phyloP scores from a whole-genome alignment of 2,329 filamentous ascomycete genomes.

The Colletotrichum cereale region DNA sequence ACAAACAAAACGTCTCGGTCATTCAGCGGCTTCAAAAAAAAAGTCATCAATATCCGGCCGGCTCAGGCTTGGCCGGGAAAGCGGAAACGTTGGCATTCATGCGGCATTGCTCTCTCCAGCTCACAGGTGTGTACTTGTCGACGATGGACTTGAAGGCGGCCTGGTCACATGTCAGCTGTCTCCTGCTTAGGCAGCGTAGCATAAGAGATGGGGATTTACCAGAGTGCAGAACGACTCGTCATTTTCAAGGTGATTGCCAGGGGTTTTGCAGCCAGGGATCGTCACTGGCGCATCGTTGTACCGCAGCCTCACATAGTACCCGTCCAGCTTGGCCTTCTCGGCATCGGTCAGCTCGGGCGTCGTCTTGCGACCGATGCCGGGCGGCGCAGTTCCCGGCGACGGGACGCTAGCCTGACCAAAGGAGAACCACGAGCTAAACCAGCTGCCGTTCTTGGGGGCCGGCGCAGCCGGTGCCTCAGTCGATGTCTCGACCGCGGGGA shows the following conservation, averaged over 20 bases:
- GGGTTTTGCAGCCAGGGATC: constrained; percentile 82
- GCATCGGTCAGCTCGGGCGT: constrained; percentile 65
- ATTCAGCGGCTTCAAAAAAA: background rate
- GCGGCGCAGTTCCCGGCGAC: constrained; percentile 49
- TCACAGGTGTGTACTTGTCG: constrained; percentile 86
- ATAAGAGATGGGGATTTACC: constrained; percentile 58
- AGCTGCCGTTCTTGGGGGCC: constrained; percentile 44
- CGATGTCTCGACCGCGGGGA: constrained; percentile 38
- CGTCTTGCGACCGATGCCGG: constrained; percentile 71
- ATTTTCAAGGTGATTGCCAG: constrained; percentile 86
- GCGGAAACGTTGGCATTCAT: constrained; percentile 57
- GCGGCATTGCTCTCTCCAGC: constrained; percentile 76
- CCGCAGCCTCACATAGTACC: constrained; percentile 88
- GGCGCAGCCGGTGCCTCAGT: constrained; percentile 38
- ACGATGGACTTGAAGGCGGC: constrained; percentile 93
- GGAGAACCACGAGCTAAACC: constrained; percentile 51
- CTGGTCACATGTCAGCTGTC: constrained; percentile 53
- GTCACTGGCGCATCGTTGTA: constrained; percentile 90
- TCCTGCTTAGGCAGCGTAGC: background rate
- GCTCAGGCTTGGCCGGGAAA: constrained; percentile 63
- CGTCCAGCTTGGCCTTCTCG: constrained; percentile 69
- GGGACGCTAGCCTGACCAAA: constrained; percentile 37
- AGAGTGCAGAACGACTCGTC: constrained; percentile 93
- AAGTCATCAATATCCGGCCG: constrained; percentile 60
- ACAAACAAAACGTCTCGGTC: background rate